Base-by-base conservation (phyloP, 108 stramenopile genomes). In the Cyclostephanos invisitatus region DNA sequence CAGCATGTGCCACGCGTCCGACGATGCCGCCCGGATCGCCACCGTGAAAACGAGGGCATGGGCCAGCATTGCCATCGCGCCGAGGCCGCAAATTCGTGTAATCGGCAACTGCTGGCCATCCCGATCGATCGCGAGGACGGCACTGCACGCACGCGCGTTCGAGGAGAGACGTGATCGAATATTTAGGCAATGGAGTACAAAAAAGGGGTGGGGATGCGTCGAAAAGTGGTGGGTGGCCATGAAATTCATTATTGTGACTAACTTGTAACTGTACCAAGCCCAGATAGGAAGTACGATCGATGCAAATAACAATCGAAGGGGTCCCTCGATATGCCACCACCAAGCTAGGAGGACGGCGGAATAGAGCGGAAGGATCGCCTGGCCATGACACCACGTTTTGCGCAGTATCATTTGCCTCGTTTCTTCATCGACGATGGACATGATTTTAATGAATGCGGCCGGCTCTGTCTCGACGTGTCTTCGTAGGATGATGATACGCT, bases 381-480 rank as follows among this genome's bases (percentile, higher is more conserved):
- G 76, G 29, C 76, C 76, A 55, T 77, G 76, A 37, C 76, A 77
- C 76, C 76, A 77, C 36, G 76, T 77, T 36, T 77, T 77, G 22
- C 70, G 56, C n/a, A 77, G 40, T 35, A 77, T 56, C 1, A 77
- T 14, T 35, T 64, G 51, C 21, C 68, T 46, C 27, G 76, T 77
- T 22, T 77, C 76, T 61, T 68, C 76, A 44, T 77, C 76, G 18
- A 67, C 58, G 25, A 65, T 49, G 49, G 57, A 2, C 57, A 58
- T 58, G n/a, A n/a, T n/a, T n/a, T n/a, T n/a, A n/a, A n/a, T n/a
- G n/a, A n/a, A n/a, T n/a, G n/a, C n/a, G n/a, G n/a, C n/a, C n/a
- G n/a, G n/a, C n/a, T n/a, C n/a, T n/a, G n/a, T n/a, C n/a, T n/a
- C n/a, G n/a, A n/a, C n/a, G n/a, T n/a, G n/a, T n/a, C n/a, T n/a